Conservation (phyloP, 2,329 filamentous ascomycete genomes). For the Penicillium corylophilum region DNA sequence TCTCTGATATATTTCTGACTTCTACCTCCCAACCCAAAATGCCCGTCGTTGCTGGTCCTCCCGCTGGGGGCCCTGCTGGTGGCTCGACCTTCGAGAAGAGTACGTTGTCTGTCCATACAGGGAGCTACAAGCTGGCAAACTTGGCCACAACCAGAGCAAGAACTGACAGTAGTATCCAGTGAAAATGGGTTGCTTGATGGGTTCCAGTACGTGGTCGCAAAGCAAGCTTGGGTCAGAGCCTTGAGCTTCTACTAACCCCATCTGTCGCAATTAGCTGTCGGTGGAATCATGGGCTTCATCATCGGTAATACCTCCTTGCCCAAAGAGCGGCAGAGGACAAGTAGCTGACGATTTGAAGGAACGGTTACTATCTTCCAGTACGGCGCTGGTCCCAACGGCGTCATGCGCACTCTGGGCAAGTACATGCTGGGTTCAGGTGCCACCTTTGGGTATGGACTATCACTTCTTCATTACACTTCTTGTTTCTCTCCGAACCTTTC, state of each 20-base stretch:
- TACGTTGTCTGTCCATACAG: constrained; percentile 41
- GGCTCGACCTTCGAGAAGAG: constrained; percentile 71
- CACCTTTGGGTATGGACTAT: constrained; percentile 76
- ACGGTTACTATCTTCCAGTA: constrained; percentile 94
- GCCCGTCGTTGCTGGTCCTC: constrained; percentile 58
- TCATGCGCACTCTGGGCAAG: constrained; percentile 90
- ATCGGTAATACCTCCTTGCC: constrained; percentile 63
- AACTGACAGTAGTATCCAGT: constrained; percentile 57
- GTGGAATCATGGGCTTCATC: constrained; percentile 95
- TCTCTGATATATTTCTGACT: not conserved
- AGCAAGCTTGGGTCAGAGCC: not conserved
- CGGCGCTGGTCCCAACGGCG: constrained; percentile 87
- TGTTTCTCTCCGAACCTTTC: not conserved
- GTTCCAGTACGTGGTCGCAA: constrained; percentile 71
- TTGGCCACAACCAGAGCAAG: not conserved
- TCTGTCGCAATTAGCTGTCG: constrained; percentile 66
- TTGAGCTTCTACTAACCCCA: constrained; percentile 17
- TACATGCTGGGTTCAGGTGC: constrained; percentile 95
- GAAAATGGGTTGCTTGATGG: constrained; percentile 99
- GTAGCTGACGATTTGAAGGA: constrained; percentile 52
- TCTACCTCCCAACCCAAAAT: constrained; percentile 39
- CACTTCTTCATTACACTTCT: not conserved
- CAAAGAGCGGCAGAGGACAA: not conserved
- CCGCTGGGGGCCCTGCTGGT: constrained; percentile 48
- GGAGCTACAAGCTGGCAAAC: not conserved